Conservation (phyloP, 768 basidiomycete species). For the Suillus sp. region DNA sequence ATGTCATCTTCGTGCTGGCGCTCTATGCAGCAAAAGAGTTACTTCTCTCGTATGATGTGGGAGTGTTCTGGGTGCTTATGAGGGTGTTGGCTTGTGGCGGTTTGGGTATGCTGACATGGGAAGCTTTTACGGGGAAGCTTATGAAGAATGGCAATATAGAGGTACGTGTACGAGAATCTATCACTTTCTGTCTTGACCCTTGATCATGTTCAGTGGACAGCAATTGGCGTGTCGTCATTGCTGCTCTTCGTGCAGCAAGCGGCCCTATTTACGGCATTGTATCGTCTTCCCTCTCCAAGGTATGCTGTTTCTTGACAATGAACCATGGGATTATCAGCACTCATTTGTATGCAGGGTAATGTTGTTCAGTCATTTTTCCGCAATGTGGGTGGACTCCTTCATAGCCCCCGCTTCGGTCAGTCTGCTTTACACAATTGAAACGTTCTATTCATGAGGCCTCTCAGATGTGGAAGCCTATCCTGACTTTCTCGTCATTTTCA, state of each 20-base stretch:
- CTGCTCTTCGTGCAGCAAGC: slow-evolving; percentile 69
- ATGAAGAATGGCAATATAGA: slow-evolving; percentile 58
- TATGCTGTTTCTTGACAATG: slow-evolving; percentile 34
- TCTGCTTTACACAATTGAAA: slow-evolving; percentile 7
- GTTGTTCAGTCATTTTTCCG: slow-evolving; percentile 69
- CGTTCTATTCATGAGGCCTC: slow-evolving; percentile 10
- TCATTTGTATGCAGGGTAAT: slow-evolving; percentile 52
- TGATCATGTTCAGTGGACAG: slow-evolving; percentile 59
- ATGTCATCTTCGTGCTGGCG: slow-evolving; percentile 63
- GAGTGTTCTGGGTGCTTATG: slow-evolving; percentile 77
- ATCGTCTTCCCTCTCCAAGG: slow-evolving; percentile 68
- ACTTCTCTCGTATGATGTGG: slow-evolving; percentile 65
- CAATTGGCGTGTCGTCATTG: slow-evolving; percentile 65
- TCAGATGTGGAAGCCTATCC: slow-evolving; percentile 53
- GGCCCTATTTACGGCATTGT: slow-evolving; percentile 67
- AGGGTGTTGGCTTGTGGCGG: slow-evolving; percentile 72
- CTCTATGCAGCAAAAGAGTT: slow-evolving; percentile 68
- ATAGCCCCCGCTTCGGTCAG: slow-evolving; percentile 51
- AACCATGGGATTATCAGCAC: slow-evolving; percentile 5
- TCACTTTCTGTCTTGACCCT: slow-evolving; percentile 7
- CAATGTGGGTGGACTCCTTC: slow-evolving; percentile 63
- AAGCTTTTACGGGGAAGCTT: slow-evolving; percentile 53
- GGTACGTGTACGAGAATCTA: slow-evolving; percentile 41
- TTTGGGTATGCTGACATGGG: slow-evolving; percentile 65
- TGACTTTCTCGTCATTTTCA: slow-evolving; percentile 49